Conservation (phyloP, 345 rosid genomes). For the Gossypium turneri region DNA sequence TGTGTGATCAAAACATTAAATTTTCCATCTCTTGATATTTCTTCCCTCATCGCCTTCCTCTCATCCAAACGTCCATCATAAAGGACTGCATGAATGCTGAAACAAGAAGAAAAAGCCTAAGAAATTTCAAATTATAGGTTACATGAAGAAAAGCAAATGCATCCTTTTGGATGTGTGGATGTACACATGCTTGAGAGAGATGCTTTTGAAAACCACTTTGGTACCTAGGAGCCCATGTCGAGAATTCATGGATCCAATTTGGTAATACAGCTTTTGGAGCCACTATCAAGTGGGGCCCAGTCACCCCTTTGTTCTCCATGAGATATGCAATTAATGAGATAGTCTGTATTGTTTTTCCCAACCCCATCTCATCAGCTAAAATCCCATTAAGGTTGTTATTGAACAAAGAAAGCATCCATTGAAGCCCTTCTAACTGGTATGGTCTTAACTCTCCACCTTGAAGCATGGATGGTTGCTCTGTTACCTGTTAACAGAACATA, state of each 20-base stretch:
- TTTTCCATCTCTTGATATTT: slow-evolving; percentile 58
- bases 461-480: slow-evolving; percentile 90
- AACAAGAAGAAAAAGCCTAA: slow-evolving; percentile 26
- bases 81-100: slow-evolving; percentile 81
- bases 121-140: slow-evolving; percentile 10
- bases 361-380: slow-evolving; percentile 99
- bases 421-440: slow-evolving; percentile 97
- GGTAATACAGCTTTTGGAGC: slow-evolving; percentile 99
- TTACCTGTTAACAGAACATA: slow-evolving; percentile 53
- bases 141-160: background rate
- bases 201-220: background rate
- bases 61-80: slow-evolving; percentile 98
- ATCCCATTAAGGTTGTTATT: slow-evolving; percentile 97
- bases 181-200: slow-evolving; percentile 3
- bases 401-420: slow-evolving; percentile 97
- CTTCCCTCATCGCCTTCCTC: slow-evolving; percentile 85
- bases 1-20: slow-evolving; percentile 87
- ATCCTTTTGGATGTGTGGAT: background rate
- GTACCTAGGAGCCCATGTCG: slow-evolving; percentile 90
- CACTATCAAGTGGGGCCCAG: slow-evolving; percentile 94
- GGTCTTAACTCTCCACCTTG: slow-evolving; percentile 89
- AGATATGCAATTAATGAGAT: slow-evolving; percentile 89
- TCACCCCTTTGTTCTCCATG: slow-evolving; percentile 75
- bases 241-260: slow-evolving; percentile 91
- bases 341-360: slow-evolving; percentile 98